Percentiles rank a stretch among this genome's conserved stretches.
Evolutionary conservation across 2,329 filamentous ascomycete genomes (phyloP).

Genomic region (Knufia fluminis): DNA sequence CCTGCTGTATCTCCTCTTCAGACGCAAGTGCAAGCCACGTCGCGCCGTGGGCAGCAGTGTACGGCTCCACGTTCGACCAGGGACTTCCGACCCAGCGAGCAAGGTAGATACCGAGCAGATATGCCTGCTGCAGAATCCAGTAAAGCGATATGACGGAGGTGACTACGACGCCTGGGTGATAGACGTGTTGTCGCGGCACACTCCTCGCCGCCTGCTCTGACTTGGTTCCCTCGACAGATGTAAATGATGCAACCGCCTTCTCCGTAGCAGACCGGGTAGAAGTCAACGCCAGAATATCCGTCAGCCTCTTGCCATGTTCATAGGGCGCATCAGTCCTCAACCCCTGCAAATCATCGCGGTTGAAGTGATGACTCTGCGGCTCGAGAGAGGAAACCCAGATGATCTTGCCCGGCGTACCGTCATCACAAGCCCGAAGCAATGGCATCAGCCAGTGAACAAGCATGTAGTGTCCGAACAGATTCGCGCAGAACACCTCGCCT

Average conservation of each 20-base stretch:
- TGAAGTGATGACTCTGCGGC: constrained; percentile 49
- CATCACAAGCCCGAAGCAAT: constrained; percentile 49
- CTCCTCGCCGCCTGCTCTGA: constrained; percentile 17
- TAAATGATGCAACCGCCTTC: constrained; percentile 49
- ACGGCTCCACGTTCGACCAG: constrained; percentile 74
- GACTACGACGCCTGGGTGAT: constrained; percentile 78
- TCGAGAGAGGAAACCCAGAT: constrained; percentile 86
- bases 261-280: constrained; percentile 52
- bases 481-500: constrained; percentile 79
- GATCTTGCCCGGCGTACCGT: constrained; percentile 51
- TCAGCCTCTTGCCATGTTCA: constrained; percentile 78
- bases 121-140: constrained; percentile 24
- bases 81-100: constrained; percentile 72
- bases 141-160: constrained; percentile 72
- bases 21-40: constrained; percentile 68
- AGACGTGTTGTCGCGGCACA: constrained; percentile 62
- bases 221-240: constrained; percentile 30
- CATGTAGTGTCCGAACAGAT: constrained; percentile 92
- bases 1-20: constrained; percentile 39
- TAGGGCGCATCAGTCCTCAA: constrained; percentile 58
- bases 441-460: constrained; percentile 72
- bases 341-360: constrained; percentile 66
- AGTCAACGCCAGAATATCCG: constrained; percentile 72
- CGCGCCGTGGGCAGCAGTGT: constrained; percentile 65
- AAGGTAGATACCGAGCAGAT: constrained; percentile 31